These are phyloP conservation scores for Dichomitus squalens DNA, from an alignment of 1,284 basidiomycete species.

Conservation along the genomic window DNA sequence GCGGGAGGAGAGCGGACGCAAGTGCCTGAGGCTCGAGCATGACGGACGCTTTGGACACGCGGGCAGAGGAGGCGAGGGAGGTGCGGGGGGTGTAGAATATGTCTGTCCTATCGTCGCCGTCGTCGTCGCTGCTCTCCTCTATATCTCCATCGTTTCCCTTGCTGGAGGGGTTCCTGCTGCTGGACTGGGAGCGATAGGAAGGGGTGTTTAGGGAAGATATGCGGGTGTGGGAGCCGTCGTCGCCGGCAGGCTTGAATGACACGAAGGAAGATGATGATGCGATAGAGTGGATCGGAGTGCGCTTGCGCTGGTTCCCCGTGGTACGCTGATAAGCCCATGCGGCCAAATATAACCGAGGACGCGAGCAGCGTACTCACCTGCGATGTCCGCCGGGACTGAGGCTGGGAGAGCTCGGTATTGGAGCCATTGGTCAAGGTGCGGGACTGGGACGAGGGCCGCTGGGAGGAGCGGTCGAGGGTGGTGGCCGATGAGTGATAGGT, in stretches of 20 bases:
- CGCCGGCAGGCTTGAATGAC: constrained; percentile 21
- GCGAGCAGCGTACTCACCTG: constrained; percentile 4
- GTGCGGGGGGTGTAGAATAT: constrained; percentile 50
- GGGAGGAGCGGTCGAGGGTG: constrained; percentile 4
- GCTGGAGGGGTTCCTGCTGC: constrained; percentile 19
- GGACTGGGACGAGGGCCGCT: constrained; percentile 9
- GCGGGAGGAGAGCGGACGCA: constrained; percentile 28
- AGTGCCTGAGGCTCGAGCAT: constrained; percentile 35
- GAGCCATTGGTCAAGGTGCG: constrained; percentile 8
- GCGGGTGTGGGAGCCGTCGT: constrained; percentile 12
- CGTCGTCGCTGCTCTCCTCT: constrained; percentile 37
- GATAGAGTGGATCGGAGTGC: constrained; percentile 30
- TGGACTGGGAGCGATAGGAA: constrained; percentile 17
- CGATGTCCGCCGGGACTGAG: constrained; percentile 7
- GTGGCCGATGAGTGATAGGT: constrained; percentile 6
- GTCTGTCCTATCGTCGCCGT: constrained; percentile 44
- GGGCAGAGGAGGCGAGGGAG: constrained; percentile 49
- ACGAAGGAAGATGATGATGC: constrained; percentile 29
- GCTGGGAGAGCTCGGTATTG: constrained; percentile 6
- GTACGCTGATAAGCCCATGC: constrained; percentile 15
- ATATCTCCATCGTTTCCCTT: constrained; percentile 32
- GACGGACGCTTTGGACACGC: constrained; percentile 34
- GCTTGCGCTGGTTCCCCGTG: constrained; percentile 20
- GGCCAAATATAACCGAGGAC: background rate
- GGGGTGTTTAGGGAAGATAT: constrained; percentile 20